Evolutionary conservation across 2,329 filamentous ascomycete genomes (phyloP), one percentile per base, ranked within the genome.

Genomic region (Zymoseptoria crescenta): DNA sequence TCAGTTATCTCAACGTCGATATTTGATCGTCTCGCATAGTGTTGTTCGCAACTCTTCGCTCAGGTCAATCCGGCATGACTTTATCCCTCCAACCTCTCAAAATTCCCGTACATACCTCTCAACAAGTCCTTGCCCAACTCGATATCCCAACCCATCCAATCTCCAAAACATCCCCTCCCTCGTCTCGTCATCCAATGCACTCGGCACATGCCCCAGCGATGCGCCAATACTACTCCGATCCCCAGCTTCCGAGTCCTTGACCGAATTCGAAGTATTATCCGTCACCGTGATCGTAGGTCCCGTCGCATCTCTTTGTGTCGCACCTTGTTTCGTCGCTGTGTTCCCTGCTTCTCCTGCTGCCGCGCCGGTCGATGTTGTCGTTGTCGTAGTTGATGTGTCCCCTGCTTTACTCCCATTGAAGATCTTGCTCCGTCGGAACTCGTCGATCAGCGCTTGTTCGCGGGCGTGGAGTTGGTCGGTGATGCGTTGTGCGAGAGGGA

Each of bases 401-500:
- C 53, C 20, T 19, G 28, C 50, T 28, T 60, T 29, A 28, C 55
- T 28, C 29, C 55, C 52, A 54, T 68, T 63, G 62, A 70, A 65
- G 55, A 70, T 62, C 49, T 69, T 66, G 52, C 64, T 68, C 24
- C 62, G 62, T 21, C 64, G 59, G 59, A 70, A 70, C 27, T 71
- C 66, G 56, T 69, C 68, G 50, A 67, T 58, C 62, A 78, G 61
- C 24, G 75, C 74, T 64, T 79, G 73, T 60, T 81, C 74, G 56
- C 75, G 72, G 29, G 76, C 77, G 59, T 85, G 83, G 4, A 91
- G 80, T 70, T 94, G 87, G 70, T 86, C 83, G 21, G 90, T 87
- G 62, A 97, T 82, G 65, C 94, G 86, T 75, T 95, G 91, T 4
- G 93, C 89, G 80, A 97, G 87, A 48, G 94, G 94, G 16, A 99